phyloP scores from a whole-genome alignment of 2,329 filamentous ascomycete species.

The Penicillium sp. region DNA sequence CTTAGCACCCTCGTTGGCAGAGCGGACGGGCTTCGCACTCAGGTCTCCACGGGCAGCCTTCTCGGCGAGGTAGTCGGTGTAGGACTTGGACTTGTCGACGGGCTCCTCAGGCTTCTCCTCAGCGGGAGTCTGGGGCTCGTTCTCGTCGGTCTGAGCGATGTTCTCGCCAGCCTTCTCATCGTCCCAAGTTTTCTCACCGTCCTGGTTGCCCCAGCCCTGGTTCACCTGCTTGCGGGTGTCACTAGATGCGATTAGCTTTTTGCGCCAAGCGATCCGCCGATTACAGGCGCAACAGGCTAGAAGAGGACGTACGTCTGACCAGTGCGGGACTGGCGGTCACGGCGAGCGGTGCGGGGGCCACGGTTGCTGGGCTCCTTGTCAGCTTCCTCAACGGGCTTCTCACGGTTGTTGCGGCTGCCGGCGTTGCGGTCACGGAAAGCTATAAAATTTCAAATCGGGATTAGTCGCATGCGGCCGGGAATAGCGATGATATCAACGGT shows the following conservation, averaged over 20 bases:
- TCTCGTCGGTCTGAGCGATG: slow-evolving; percentile 84
- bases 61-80: slow-evolving; percentile 83
- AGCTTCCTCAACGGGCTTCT: slow-evolving; percentile 73
- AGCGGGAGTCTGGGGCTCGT: slow-evolving; percentile 64
- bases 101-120: slow-evolving; percentile 60
- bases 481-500: not conserved
- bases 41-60: slow-evolving; percentile 71
- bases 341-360: slow-evolving; percentile 54
- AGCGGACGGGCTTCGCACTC: slow-evolving; percentile 73
- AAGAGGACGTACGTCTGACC: slow-evolving; percentile 59
- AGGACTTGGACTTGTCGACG: slow-evolving; percentile 89
- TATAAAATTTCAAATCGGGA: slow-evolving; percentile 44
- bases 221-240: slow-evolving; percentile 60
- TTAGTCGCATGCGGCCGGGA: slow-evolving; percentile 21
- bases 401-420: slow-evolving; percentile 81
- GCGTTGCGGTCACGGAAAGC: slow-evolving; percentile 89
- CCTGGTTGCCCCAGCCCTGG: slow-evolving; percentile 85
- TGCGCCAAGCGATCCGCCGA: not conserved
- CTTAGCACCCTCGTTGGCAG: slow-evolving; percentile 91
- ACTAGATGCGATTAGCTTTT: slow-evolving; percentile 32
- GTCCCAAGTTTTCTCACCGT: slow-evolving; percentile 81
- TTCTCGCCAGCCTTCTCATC: slow-evolving; percentile 91
- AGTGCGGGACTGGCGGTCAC: slow-evolving; percentile 68
- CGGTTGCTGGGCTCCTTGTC: slow-evolving; percentile 57
- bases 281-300: not conserved